Evolutionary conservation across 345 rosid genomes (phyloP).

Genomic region (Mallotus nudiflorus): DNA sequence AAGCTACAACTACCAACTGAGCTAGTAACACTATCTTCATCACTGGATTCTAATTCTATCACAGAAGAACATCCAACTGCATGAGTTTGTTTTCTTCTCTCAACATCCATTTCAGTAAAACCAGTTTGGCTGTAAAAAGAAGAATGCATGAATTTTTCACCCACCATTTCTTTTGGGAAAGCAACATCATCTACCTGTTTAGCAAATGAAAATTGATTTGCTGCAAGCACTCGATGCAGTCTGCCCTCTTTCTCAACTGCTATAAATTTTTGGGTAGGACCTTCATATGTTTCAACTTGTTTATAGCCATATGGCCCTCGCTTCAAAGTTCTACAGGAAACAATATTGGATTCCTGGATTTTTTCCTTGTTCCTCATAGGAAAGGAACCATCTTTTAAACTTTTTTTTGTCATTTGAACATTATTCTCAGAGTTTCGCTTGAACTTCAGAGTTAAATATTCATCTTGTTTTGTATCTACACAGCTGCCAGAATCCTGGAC

Average conservation of each 20-base stretch:
- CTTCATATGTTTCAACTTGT: slow-evolving; percentile 30
- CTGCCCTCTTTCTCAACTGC: slow-evolving; percentile 38
- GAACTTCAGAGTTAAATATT: slow-evolving; percentile 31
- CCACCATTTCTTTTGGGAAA: slow-evolving; percentile 36
- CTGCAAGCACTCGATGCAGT: slow-evolving; percentile 22
- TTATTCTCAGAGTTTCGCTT: slow-evolving; percentile 28
- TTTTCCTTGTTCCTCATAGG: slow-evolving; percentile 33
- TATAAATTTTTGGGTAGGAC: slow-evolving; percentile 34
- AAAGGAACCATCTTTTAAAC: slow-evolving; percentile 26
- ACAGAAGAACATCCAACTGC: slow-evolving; percentile 29
- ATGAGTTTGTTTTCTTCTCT: slow-evolving; percentile 39
- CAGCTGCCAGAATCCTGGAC: slow-evolving; percentile 37
- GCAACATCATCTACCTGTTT: slow-evolving; percentile 39
- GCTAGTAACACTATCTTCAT: slow-evolving; percentile 43
- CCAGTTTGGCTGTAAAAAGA: slow-evolving; percentile 34
- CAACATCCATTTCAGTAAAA: slow-evolving; percentile 37
- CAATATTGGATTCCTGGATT: slow-evolving; percentile 32
- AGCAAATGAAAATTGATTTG: slow-evolving; percentile 23
- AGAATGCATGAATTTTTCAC: slow-evolving; percentile 37
- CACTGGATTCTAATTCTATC: slow-evolving; percentile 17
- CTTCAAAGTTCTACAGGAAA: slow-evolving; percentile 39
- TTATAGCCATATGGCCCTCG: slow-evolving; percentile 30
- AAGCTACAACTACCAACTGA: slow-evolving; percentile 32
- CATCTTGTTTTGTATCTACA: slow-evolving; percentile 29
- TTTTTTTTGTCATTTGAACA: slow-evolving; percentile 21